These are phyloP conservation scores for Pseudevernia furfuracea DNA, from an alignment of 495 filamentous ascomycete genomes.

Conservation along the genomic window DNA sequence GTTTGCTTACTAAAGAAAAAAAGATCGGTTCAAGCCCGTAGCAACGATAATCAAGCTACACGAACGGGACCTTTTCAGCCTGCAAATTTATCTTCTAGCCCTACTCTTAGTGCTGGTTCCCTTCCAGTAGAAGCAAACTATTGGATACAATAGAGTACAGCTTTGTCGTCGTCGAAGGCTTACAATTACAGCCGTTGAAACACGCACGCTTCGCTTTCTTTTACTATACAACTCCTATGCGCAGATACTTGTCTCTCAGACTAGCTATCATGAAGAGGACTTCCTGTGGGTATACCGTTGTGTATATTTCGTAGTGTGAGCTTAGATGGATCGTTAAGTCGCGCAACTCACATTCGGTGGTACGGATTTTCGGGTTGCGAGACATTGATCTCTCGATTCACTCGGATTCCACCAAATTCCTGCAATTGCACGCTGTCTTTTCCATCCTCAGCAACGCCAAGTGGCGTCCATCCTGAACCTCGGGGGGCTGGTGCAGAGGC, in stretches of 20 bases:
- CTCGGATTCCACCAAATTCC: neutral
- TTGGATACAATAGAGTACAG: neutral
- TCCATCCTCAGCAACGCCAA: neutral
- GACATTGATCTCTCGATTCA: neutral
- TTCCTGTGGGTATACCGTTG: neutral
- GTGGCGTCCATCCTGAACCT: neutral
- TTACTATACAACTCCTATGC: neutral
- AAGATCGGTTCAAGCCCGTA: too few relatives aligned
- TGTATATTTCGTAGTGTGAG: neutral
- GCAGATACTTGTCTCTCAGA: neutral
- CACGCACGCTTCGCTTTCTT: neutral
- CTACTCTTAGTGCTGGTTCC: too few relatives aligned
- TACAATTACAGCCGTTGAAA: neutral
- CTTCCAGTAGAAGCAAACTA: neutral
- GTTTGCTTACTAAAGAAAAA: too few relatives aligned
- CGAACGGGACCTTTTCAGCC: too few relatives aligned
- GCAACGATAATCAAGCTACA: too few relatives aligned
- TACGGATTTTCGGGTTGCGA: neutral
- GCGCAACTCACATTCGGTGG: neutral
- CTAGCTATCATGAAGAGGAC: neutral
- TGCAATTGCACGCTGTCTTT: neutral
- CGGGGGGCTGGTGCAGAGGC: neutral
- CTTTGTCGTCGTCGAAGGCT: neutral
- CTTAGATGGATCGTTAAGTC: neutral
- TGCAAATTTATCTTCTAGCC: too few relatives aligned